Base-by-base conservation (phyloP, 768 basidiomycete species). In the Auricularia sp. region DNA sequence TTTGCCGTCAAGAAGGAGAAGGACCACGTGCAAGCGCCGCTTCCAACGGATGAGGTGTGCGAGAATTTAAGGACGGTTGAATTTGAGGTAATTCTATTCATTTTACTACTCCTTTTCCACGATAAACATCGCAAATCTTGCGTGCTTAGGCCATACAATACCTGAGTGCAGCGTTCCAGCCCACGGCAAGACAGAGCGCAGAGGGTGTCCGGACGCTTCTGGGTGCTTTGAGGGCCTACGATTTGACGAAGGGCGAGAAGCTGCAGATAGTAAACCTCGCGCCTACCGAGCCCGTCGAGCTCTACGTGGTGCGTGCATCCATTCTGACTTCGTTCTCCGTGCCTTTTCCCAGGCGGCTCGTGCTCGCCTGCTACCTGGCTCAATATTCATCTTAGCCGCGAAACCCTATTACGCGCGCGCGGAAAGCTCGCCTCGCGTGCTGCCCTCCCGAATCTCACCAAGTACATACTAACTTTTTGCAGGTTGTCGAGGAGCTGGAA, bases 401-500 rank as follows among this genome's bases (percentile, higher is more conserved):
- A 29, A 29, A 29, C 29, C 29, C 29, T 29, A 29, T 29, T 29
- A 29, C 29, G 29, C 29, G 29, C 29, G 29, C 29, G 29, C 29
- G 29, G 29, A 29, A 29, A 29, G 29, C 29, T 29, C 29, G 29
- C 29, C 29, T 29, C 29, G 29, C 29, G 29, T 29, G 29, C 29
- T 29, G 29, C 29, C 29, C 29, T 29, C 29, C 29, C 29, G 29
- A 29, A 29, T 29, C 29, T 29, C 29, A 29, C 2, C 29, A 29
- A 29, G 29, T 29, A 29, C 29, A 3, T 29, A 29, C 29, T 29
- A 29, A 29, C 29, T 29, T 29, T 29, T 10, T 29, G n/a, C 63
- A 97, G 94, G 89, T 96, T 64, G 84, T 98, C 8, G 95, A 98
- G 75, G 94, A 98, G 73, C 76, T 93, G 2, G 92, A 94, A 74